Conservation (phyloP, 148 eudicot genomes). For the Euryodendron excelsum region DNA sequence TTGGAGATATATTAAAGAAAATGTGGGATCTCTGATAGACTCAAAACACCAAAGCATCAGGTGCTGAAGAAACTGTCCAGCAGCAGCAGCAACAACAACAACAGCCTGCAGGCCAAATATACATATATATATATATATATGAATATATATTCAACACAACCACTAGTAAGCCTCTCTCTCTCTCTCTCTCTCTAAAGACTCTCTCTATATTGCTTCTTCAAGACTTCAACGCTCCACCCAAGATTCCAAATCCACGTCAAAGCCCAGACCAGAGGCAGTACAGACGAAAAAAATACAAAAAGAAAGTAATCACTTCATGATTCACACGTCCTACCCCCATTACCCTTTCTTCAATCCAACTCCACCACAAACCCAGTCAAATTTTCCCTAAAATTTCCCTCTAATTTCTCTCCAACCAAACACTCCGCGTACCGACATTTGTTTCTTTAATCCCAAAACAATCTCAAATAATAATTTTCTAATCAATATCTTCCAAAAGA, state of each 20-base stretch:
- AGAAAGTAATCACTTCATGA: conserved; percentile 1
- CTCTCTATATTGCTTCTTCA: conserved; percentile 23
- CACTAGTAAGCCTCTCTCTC: background rate
- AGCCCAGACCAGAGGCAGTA: conserved; percentile 7
- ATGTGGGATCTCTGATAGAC: too few relatives aligned
- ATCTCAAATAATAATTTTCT: conserved; percentile 2
- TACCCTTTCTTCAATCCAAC: conserved; percentile 10
- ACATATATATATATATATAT: too few relatives aligned
- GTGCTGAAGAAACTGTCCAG: too few relatives aligned
- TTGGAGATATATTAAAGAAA: too few relatives aligned
- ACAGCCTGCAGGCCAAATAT: too few relatives aligned
- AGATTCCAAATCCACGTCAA: conserved; percentile 13
- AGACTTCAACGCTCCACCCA: conserved; percentile 30
- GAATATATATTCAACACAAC: too few relatives aligned
- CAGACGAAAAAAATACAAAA: background rate
- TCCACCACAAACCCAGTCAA: background rate
- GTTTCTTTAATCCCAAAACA: conserved; percentile 16
- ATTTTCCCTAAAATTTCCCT: background rate
- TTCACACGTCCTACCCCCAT: conserved; percentile 8
- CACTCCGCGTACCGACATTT: background rate
- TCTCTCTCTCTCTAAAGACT: conserved; percentile 10
- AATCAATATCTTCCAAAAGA: conserved; percentile 12
- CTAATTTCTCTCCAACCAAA: background rate
- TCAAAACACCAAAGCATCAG: too few relatives aligned
- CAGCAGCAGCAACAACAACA: too few relatives aligned